Evolutionary conservation across 306 rosid genomes (phyloP).

Genomic region (Rosa chinensis): DNA sequence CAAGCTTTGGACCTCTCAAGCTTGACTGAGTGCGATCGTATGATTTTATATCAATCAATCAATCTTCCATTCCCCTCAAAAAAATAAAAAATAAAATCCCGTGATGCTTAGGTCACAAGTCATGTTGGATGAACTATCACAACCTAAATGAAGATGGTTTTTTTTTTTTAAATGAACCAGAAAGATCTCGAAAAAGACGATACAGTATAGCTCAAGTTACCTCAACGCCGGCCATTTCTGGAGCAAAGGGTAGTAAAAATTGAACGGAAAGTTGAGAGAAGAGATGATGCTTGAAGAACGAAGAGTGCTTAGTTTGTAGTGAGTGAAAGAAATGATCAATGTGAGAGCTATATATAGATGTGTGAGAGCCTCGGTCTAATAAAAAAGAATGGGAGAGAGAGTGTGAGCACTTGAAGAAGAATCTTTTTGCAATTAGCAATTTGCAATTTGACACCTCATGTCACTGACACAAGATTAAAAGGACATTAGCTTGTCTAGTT

Average conservation of each 20-base stretch:
- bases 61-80: no score
- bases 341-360: slow-evolving; percentile 65
- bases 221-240: slow-evolving; percentile 90
- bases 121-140: background rate
- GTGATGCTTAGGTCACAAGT: slow-evolving; percentile 9
- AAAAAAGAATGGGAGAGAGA: background rate
- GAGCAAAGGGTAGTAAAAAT: slow-evolving; percentile 24
- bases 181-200: background rate
- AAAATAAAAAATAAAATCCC: background rate
- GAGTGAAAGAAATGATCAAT: slow-evolving; percentile 40
- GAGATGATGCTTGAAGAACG: slow-evolving; percentile 8
- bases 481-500: slow-evolving; percentile 51
- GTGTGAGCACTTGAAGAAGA: slow-evolving; percentile 49
- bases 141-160: background rate
- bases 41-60: no score
- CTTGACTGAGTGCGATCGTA: no score
- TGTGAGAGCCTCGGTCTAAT: slow-evolving; percentile 9
- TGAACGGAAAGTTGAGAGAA: slow-evolving; percentile 2
- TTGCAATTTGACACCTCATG: slow-evolving; percentile 45
- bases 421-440: slow-evolving; percentile 40
- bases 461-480: slow-evolving; percentile 52
- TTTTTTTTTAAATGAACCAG: background rate
- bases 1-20: no score
- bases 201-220: slow-evolving; percentile 36
- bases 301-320: slow-evolving; percentile 25